Conservation (phyloP, 2,329 filamentous ascomycete species). For the Cytospora piceicola region DNA sequence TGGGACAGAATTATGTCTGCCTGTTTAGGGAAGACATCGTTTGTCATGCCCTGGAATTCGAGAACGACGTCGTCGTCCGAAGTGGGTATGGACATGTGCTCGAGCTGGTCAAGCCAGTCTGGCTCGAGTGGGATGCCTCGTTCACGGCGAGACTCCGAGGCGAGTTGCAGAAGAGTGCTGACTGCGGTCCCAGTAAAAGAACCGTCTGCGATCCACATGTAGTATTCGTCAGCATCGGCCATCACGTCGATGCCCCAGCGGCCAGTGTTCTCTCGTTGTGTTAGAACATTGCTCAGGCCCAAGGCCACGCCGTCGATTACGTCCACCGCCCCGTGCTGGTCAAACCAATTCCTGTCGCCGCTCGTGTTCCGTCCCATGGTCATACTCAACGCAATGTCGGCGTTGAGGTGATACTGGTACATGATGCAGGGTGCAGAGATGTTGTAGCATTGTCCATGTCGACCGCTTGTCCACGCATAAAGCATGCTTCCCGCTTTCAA, state of each 20-base stretch:
- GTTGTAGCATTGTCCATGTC: slow-evolving; percentile 70
- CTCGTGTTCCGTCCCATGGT: slow-evolving; percentile 36
- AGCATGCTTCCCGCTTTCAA: slow-evolving; percentile 56
- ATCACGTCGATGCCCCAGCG: slow-evolving; percentile 32
- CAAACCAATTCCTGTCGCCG: slow-evolving; percentile 33
- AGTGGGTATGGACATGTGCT: slow-evolving; percentile 31
- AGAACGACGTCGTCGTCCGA: slow-evolving; percentile 53
- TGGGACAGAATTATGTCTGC: slow-evolving; percentile 70
- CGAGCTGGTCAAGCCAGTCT: slow-evolving; percentile 23
- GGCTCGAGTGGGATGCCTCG: slow-evolving; percentile 22
- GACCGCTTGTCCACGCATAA: slow-evolving; percentile 69
- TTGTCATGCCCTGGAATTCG: slow-evolving; percentile 70
- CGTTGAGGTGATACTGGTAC: slow-evolving; percentile 73
- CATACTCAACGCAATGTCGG: slow-evolving; percentile 62
- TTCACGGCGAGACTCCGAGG: slow-evolving; percentile 19
- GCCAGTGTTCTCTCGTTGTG: slow-evolving; percentile 27
- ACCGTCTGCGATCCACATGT: slow-evolving; percentile 28
- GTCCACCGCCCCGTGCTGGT: slow-evolving; percentile 23
- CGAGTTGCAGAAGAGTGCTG: slow-evolving; percentile 24
- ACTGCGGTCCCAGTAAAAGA: slow-evolving; percentile 25
- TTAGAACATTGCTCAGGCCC: slow-evolving; percentile 28
- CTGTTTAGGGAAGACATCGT: slow-evolving; percentile 68
- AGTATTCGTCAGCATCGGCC: slow-evolving; percentile 33
- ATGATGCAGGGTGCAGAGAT: slow-evolving; percentile 66
- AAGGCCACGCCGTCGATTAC: slow-evolving; percentile 27